phyloP scores from a whole-genome alignment of 2,329 filamentous ascomycete species.

The Cadophora sp. region DNA sequence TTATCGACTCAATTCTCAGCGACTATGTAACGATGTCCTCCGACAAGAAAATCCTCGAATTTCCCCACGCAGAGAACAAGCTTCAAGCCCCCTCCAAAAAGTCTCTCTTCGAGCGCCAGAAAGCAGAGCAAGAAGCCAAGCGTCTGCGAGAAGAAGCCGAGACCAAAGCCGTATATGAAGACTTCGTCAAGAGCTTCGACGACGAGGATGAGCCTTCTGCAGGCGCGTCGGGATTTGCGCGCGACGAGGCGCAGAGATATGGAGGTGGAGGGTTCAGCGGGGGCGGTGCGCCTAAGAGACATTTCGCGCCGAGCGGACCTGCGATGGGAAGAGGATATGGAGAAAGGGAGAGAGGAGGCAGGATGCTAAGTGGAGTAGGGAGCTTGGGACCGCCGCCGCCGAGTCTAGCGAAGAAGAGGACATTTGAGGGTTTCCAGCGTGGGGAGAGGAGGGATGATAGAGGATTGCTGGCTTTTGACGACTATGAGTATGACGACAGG shows the following conservation, averaged over 20 bases:
- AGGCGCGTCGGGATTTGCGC: constrained; percentile 25
- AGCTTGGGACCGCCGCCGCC: constrained; percentile 62
- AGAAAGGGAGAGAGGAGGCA: constrained; percentile 46
- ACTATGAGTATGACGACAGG: constrained; percentile 40
- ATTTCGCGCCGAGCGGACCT: constrained; percentile 58
- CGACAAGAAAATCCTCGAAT: constrained; percentile 49
- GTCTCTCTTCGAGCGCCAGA: constrained; percentile 87
- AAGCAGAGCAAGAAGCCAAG: constrained; percentile 89
- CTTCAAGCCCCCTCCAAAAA: constrained; percentile 82
- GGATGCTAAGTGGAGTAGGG: constrained; percentile 62
- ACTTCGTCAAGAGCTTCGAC: constrained; percentile 84
- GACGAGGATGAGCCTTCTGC: constrained; percentile 53
- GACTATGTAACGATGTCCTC: constrained; percentile 29
- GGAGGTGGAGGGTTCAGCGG: constrained; percentile 39
- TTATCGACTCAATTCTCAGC: neutral
- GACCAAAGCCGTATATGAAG: constrained; percentile 84
- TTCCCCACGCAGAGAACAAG: constrained; percentile 78
- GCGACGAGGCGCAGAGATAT: constrained; percentile 28
- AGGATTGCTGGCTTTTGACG: constrained; percentile 43
- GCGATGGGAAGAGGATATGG: constrained; percentile 37
- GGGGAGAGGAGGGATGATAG: constrained; percentile 43
- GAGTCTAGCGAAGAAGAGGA: constrained; percentile 60
- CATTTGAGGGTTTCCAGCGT: constrained; percentile 53
- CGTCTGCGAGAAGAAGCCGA: constrained; percentile 83
- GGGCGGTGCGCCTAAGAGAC: constrained; percentile 58